Evolutionary conservation across 2,329 filamentous ascomycete genomes (phyloP).

Genomic region (Emmonsia crescens): DNA sequence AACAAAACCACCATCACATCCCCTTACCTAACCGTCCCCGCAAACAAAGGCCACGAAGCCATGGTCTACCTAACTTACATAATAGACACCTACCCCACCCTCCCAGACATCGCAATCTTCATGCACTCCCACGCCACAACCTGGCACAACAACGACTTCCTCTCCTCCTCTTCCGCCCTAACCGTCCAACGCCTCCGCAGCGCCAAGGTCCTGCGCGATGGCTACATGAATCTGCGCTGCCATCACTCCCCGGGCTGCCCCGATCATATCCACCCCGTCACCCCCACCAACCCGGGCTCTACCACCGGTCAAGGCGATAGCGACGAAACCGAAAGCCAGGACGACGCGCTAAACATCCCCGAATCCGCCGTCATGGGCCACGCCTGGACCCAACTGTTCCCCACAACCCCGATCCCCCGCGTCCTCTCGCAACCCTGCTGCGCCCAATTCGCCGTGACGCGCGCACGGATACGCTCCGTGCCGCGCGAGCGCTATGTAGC

Average conservation of each 20-base stretch:
- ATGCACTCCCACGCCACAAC: conserved; percentile 46
- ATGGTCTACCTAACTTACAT: conserved; percentile 53
- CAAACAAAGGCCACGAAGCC: conserved; percentile 51
- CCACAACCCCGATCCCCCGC: conserved; percentile 31
- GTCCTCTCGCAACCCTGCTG: conserved; percentile 52
- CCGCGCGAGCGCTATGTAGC: conserved; percentile 44
- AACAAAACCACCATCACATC: conserved; percentile 34
- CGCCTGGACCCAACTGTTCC: conserved; percentile 39
- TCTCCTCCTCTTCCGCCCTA: conserved; percentile 39
- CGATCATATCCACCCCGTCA: conserved; percentile 43
- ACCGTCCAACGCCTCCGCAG: conserved; percentile 42
- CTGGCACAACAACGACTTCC: conserved; percentile 50
- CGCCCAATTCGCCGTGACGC: conserved; percentile 51
- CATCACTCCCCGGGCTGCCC: conserved; percentile 48
- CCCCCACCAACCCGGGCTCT: not conserved
- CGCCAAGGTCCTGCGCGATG: conserved; percentile 40
- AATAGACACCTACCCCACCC: conserved; percentile 49
- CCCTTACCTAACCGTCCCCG: conserved; percentile 40
- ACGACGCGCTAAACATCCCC: conserved; percentile 32
- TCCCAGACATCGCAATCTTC: conserved; percentile 50
- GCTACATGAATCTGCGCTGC: conserved; percentile 51
- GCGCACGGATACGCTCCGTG: conserved; percentile 44
- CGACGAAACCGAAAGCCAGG: conserved; percentile 15
- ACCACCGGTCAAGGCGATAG: not conserved
- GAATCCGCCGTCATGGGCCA: conserved; percentile 37